Base-by-base conservation (phyloP, 2,329 filamentous ascomycete species). In the Rhynchosporium secalis region DNA sequence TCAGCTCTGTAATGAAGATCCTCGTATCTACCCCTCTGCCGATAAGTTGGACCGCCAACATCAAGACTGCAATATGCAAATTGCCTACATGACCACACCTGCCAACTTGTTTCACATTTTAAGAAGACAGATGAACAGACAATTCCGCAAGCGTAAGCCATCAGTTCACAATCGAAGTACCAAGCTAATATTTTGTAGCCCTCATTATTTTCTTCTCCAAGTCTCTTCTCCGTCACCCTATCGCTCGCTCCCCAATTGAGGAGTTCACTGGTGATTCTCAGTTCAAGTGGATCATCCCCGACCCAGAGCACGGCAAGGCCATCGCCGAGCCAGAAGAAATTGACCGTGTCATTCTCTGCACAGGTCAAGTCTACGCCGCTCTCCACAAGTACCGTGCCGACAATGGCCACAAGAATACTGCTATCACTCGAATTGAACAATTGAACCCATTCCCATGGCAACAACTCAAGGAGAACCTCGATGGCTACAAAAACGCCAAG, bases 11-110 rank as follows among this genome's bases (percentile, higher is more conserved):
- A 98, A 98, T 79, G 95, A 99, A 77, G 95, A 99, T 75, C 93
- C 95, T 61, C 91, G 95, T 67, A 85, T 95, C 72, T 99, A 92
- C 87, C 95, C 95, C 58, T 83, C 86, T 1, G 82, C 85, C 38
- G 92, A 96, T 69, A 97, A 95, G 83, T 86, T 98, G 65, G 88
- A 96, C 60, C 92, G 95, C 71, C 95, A 98, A 79, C 95, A 99
- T 81, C 95, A 99, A 81, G 95, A 99, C 80, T 96, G 92, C 84
- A 99, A 99, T 81, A 96, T 99, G 87, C 95, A 99, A 81, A 90
- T 99, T 76, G 92, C 88, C 61, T 96, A 95, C 83, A 93, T 96
- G 86, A 99, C 95, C n/a, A 91, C 89, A 52, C 95, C 95, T 33
- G 85, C 94, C 68, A 99, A 99, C 79, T 78, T 96, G 76, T 99